These are phyloP conservation scores for Aspergillus puulaauensis DNA, from an alignment of 2,329 filamentous ascomycete species.

Conservation along the genomic window DNA sequence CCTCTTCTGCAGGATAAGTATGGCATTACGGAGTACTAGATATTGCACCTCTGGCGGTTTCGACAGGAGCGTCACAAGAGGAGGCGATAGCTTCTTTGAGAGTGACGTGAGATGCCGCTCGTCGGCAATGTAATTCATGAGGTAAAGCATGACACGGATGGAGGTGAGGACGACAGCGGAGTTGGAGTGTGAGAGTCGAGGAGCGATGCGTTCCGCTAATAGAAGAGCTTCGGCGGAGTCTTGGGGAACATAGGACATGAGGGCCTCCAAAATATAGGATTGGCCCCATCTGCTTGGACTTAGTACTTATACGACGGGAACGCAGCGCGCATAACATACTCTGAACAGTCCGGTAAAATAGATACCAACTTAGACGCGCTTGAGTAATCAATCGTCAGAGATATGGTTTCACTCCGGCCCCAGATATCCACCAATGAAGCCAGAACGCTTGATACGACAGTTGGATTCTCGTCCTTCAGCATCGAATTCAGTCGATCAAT, in stretches of 20 bases:
- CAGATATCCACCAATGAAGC: constrained; percentile 95
- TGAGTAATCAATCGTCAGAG: constrained; percentile 94
- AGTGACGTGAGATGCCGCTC: constrained; percentile 83
- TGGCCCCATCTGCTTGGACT: constrained; percentile 77
- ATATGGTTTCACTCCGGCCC: constrained; percentile 96
- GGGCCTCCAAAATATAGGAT: constrained; percentile 94
- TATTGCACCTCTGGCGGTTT: constrained; percentile 99
- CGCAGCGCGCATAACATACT: constrained; percentile 58
- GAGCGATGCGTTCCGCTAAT: constrained; percentile 88
- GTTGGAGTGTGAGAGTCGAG: constrained; percentile 95
- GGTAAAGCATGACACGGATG: constrained; percentile 91
- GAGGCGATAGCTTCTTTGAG: constrained; percentile 90
- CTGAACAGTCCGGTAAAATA: constrained; percentile 93
- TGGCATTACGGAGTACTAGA: constrained; percentile 85
- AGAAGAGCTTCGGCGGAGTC: constrained; percentile 84
- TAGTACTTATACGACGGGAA: constrained; percentile 7
- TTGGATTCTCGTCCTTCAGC: constrained; percentile 93
- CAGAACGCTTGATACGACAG: constrained; percentile 90
- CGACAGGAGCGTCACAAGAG: constrained; percentile 87
- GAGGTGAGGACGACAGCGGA: constrained; percentile 95
- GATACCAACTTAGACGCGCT: constrained; percentile 98
- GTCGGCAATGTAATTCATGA: constrained; percentile 98
- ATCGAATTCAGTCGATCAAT: constrained; percentile 89
- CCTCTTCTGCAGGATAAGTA: constrained; percentile 87
- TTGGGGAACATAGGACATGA: constrained; percentile 97